These are phyloP conservation scores for Pichia sp. DNA, from an alignment of 1,139 yeast genomes.

Conservation along the genomic window DNA sequence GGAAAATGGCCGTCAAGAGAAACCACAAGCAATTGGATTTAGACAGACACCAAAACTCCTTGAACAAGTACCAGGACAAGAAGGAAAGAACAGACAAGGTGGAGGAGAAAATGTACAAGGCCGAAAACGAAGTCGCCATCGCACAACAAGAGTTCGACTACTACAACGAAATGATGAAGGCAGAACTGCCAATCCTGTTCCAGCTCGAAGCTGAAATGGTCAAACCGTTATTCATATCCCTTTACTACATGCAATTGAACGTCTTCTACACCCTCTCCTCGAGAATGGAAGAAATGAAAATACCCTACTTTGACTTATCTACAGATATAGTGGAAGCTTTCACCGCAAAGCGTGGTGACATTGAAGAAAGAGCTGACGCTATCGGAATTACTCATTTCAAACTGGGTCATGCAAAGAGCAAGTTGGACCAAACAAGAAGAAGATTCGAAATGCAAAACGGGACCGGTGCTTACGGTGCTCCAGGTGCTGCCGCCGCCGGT, in stretches of 20 bases:
- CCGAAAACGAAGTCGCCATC: slow-evolving; percentile 84
- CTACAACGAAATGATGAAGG: slow-evolving; percentile 91
- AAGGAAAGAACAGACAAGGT: slow-evolving; percentile 77
- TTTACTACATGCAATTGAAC: slow-evolving; percentile 97
- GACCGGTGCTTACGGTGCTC: slow-evolving; percentile 5
- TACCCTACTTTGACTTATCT: slow-evolving; percentile 87
- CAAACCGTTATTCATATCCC: slow-evolving; percentile 87
- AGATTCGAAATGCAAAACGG: slow-evolving; percentile 54
- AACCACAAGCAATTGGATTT: slow-evolving; percentile 94
- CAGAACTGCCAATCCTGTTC: slow-evolving; percentile 83
- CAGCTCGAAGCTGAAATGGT: slow-evolving; percentile 89
- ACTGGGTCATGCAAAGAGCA: slow-evolving; percentile 81
- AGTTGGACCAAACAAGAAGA: slow-evolving; percentile 78
- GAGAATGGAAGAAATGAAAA: slow-evolving; percentile 93
- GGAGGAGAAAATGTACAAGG: slow-evolving; percentile 84
- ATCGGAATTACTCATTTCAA: slow-evolving; percentile 88
- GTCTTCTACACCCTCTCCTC: slow-evolving; percentile 89
- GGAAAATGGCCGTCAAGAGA: slow-evolving; percentile 94
- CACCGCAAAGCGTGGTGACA: slow-evolving; percentile 77
- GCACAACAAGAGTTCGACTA: slow-evolving; percentile 97
- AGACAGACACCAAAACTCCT: slow-evolving; percentile 75
- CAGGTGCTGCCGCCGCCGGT: not conserved
- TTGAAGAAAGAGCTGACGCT: slow-evolving; percentile 86
- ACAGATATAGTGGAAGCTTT: slow-evolving; percentile 84
- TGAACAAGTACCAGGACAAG: slow-evolving; percentile 74